Evolutionary conservation across 768 basidiomycete species (phyloP), one percentile per base, ranked within the genome.

Genomic region (Saitozyma sp.): DNA sequence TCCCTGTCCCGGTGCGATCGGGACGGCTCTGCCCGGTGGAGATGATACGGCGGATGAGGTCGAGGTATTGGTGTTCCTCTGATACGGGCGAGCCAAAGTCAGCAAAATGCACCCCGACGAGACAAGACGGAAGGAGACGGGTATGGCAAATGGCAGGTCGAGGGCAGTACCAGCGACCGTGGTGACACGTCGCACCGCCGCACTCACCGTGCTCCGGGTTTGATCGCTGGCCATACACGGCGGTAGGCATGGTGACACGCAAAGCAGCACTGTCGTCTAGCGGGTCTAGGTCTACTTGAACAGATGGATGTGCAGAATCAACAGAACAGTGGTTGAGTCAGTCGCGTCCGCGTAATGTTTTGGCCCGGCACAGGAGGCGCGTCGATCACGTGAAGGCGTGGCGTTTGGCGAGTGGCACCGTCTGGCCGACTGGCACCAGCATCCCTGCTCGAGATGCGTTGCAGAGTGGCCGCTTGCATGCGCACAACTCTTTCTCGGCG

Each of bases 1-100:
- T 97, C 58, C 95, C 95, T 0, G 95, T 97, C 16, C 95, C 95
- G 0, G 95, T 99, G 54, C 95, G 87, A 75, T 99, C 95, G 59
- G 89, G 86, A 40, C 95, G 87, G 9, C 80, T 65, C 61, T 91
- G 91, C 10, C 95, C 95, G 0, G 83, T 83, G 46, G 86, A 83
- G 48, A 97, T 83, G 65, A 94, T 88, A 64, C 83, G 84, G 59
- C 85, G 80, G 60, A 97, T 90, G 70, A 99, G 87, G 61, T 84
- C 78, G 48, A 96, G 86, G 77, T 99, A 98, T 78, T 97, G 94
- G 50, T 85, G 72, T 79, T 99, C 95, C 70, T 96, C 92, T 75
- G 59, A 50, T n/a, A 9, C 13, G 45, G 39, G 37, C n/a, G 8
- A 62, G 20, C 2, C 20, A 8, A 10, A 29, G 58, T 56, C 60